These are phyloP conservation scores for Vitis labrusca DNA, from an alignment of 164 flowering plant genomes.

Conservation along the genomic window DNA sequence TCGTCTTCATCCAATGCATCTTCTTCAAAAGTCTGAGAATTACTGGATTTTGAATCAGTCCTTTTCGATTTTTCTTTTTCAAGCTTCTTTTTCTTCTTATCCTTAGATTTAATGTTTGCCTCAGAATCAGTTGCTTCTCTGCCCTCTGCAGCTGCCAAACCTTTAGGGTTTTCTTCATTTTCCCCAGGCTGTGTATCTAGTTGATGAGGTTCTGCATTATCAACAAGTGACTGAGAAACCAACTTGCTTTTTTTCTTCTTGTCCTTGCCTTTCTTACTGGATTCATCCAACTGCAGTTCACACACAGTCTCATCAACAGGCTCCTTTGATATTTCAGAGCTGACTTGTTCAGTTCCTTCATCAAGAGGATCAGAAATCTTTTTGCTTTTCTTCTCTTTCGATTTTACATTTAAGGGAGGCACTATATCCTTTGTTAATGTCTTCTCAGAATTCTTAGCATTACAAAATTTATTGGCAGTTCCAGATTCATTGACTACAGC, in stretches of 20 bases:
- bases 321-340: constrained; percentile 1
- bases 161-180: constrained; percentile 15
- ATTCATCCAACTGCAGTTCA: constrained; percentile 15
- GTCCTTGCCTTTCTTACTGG: constrained; percentile 28
- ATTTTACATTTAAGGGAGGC: constrained; percentile 8
- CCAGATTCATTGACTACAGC: not conserved
- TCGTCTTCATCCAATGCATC: constrained; percentile 19
- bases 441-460: constrained; percentile 1
- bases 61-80: constrained; percentile 12
- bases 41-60: constrained; percentile 15
- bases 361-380: constrained; percentile 12
- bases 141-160: constrained; percentile 2
- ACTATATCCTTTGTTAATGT: constrained; percentile 4
- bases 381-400: constrained; percentile 33
- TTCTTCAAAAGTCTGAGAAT: constrained; percentile 12
- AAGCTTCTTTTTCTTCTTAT: constrained; percentile 37
- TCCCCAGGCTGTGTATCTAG: constrained; percentile 11
- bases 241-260: constrained; percentile 42
- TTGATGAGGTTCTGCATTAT: constrained; percentile 11
- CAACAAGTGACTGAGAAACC: constrained; percentile 19
- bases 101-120: constrained; percentile 18
- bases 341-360: constrained; percentile 6
- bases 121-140: constrained; percentile 5
- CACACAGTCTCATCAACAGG: constrained; percentile 1
- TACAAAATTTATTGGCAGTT: not conserved